Evolutionary conservation across 2,329 filamentous ascomycete genomes (phyloP).

Genomic region (Colletotrichum tanaceti): DNA sequence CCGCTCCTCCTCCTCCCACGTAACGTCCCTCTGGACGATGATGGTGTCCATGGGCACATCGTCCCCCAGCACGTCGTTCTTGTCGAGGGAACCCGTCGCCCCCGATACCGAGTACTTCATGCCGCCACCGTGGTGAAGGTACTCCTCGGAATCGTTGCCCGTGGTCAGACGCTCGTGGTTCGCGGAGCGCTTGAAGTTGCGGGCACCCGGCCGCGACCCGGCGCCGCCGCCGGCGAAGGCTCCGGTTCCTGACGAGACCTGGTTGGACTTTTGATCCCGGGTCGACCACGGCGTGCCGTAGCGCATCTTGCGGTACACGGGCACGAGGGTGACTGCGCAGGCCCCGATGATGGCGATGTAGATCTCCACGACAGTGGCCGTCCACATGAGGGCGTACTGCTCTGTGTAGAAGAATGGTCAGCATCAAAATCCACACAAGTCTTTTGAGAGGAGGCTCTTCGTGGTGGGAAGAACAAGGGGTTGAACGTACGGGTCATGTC

Average conservation of each 20-base stretch:
- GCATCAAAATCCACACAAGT: background rate
- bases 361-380: slow-evolving; percentile 28
- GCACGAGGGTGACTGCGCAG: slow-evolving; percentile 27
- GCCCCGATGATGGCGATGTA: slow-evolving; percentile 26
- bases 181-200: slow-evolving; percentile 25
- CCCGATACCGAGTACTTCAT: slow-evolving; percentile 26
- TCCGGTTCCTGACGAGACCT: background rate
- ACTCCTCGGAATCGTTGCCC: slow-evolving; percentile 26
- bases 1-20: slow-evolving; percentile 31
- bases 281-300: slow-evolving; percentile 29
- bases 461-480: background rate
- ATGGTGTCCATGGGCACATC: slow-evolving; percentile 22
- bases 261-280: slow-evolving; percentile 25
- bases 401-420: background rate
- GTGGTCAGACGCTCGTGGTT: slow-evolving; percentile 23
- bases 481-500: slow-evolving; percentile 19
- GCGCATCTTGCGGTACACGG: slow-evolving; percentile 24
- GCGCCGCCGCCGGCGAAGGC: background rate
- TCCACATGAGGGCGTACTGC: slow-evolving; percentile 33
- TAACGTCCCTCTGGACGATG: slow-evolving; percentile 22
- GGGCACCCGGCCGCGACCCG: background rate
- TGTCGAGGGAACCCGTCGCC: background rate
- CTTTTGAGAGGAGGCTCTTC: background rate
- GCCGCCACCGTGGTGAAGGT: slow-evolving; percentile 9
- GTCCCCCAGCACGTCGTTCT: background rate